These are phyloP conservation scores for Tricholoma sp. DNA, from an alignment of 768 basidiomycete species.

Conservation along the genomic window DNA sequence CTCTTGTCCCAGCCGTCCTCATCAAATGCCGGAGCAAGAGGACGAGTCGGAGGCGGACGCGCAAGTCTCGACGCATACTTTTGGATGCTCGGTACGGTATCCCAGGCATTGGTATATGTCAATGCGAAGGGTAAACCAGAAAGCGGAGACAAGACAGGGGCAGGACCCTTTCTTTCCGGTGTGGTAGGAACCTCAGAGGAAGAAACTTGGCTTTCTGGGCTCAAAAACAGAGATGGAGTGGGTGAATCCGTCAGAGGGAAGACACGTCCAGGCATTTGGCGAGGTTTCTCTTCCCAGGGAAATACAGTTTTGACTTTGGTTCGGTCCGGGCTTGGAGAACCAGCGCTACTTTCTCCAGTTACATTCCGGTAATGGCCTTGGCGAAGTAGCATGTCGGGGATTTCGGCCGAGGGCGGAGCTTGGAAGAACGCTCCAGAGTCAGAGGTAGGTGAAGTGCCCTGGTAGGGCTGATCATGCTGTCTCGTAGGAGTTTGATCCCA, in stretches of 20 bases:
- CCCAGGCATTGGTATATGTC: conserved; percentile 81
- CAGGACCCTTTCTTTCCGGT: conserved; percentile 24
- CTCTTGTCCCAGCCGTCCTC: conserved; percentile 34
- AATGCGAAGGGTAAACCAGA: conserved; percentile 53
- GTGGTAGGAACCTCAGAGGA: conserved; percentile 32
- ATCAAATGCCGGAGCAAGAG: conserved; percentile 46
- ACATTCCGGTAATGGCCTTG: conserved; percentile 75
- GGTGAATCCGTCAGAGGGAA: conserved; percentile 66
- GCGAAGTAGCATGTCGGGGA: conserved; percentile 60
- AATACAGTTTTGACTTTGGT: conserved; percentile 75
- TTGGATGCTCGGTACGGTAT: conserved; percentile 73
- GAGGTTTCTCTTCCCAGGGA: conserved; percentile 89
- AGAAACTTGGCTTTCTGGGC: conserved; percentile 32
- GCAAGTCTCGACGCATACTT: conserved; percentile 63
- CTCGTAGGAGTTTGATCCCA: conserved; percentile 69
- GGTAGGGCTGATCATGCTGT: conserved; percentile 33
- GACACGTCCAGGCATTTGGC: conserved; percentile 61
- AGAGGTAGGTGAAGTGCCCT: conserved; percentile 27
- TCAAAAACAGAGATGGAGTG: conserved; percentile 40
- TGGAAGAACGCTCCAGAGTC: conserved; percentile 53
- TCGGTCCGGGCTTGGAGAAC: conserved; percentile 58
- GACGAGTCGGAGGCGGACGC: conserved; percentile 39
- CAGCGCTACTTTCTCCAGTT: conserved; percentile 39
- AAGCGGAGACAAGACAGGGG: conserved; percentile 34
- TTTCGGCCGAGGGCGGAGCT: conserved; percentile 53